phyloP scores from a whole-genome alignment of 257 asterid species.

The Rauvolfia tetraphylla region DNA sequence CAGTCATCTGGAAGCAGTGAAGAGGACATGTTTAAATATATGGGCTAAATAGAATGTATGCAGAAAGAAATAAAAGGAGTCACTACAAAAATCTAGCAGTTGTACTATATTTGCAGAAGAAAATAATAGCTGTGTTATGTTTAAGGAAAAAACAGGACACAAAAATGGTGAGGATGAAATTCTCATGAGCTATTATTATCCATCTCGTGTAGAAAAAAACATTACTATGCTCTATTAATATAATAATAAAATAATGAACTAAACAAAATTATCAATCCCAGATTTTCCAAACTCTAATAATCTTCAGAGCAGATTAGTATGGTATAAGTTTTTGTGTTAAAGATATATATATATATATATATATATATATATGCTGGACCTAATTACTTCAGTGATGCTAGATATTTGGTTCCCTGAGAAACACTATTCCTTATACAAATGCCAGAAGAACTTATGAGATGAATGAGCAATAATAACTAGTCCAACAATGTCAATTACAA shows the following conservation, averaged over 20 bases:
- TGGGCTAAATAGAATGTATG: too few species aligned
- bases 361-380: background rate
- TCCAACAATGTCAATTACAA: too few species aligned
- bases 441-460: background rate
- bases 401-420: background rate
- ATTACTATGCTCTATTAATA: background rate
- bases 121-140: background rate
- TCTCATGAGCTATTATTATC: background rate
- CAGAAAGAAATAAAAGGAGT: too few species aligned
- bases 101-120: background rate
- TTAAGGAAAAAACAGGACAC: background rate
- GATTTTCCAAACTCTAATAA: background rate
- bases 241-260: background rate
- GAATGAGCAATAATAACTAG: too few species aligned
- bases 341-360: background rate
- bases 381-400: background rate
- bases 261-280: background rate
- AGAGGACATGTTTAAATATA: too few species aligned
- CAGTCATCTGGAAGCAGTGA: slow-evolving; percentile 48
- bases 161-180: background rate
- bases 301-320: background rate
- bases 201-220: background rate
- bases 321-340: background rate
- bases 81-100: background rate
- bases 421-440: background rate